Evolutionary conservation across 2,329 filamentous ascomycete species (phyloP).

Genomic region (Phaeosphaeria sp.): DNA sequence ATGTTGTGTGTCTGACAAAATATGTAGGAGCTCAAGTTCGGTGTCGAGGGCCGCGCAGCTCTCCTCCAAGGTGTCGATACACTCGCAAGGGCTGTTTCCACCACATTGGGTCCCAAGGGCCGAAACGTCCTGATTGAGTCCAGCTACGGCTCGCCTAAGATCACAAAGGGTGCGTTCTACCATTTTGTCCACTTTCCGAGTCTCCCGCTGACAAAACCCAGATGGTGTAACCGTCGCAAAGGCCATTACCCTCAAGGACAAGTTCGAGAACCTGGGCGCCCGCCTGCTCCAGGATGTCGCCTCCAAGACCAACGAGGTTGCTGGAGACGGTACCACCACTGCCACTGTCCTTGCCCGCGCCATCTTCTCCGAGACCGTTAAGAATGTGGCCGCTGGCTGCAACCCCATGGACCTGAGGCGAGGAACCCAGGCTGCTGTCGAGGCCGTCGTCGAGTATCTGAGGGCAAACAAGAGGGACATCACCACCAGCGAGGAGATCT

Average conservation of each 20-base stretch:
- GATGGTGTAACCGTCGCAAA: constrained; percentile 66
- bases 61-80: constrained; percentile 96
- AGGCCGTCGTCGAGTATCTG: constrained; percentile 91
- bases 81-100: constrained; percentile 92
- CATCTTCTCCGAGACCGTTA: constrained; percentile 99
- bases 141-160: constrained; percentile 98
- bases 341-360: constrained; percentile 95
- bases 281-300: constrained; percentile 96
- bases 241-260: constrained; percentile 93
- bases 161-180: constrained; percentile 82
- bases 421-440: constrained; percentile 95
- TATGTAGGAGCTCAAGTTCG: constrained; percentile 93
- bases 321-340: constrained; percentile 97
- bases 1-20: constrained; percentile 6
- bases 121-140: constrained; percentile 99
- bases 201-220: constrained; percentile 31
- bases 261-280: constrained; percentile 99
- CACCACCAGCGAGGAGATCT: constrained; percentile 95
- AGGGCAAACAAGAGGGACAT: constrained; percentile 97
- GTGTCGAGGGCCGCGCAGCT: constrained; percentile 88
- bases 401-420: constrained; percentile 99
- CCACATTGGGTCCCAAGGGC: constrained; percentile 96
- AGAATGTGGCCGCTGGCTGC: constrained; percentile 99
- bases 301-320: constrained; percentile 98
- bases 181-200: not conserved